A percentile compares a stretch with the other conserved stretches of the same genome.
phyloP scores from a whole-genome alignment of 495 filamentous ascomycete species.

The Halenospora varia region DNA sequence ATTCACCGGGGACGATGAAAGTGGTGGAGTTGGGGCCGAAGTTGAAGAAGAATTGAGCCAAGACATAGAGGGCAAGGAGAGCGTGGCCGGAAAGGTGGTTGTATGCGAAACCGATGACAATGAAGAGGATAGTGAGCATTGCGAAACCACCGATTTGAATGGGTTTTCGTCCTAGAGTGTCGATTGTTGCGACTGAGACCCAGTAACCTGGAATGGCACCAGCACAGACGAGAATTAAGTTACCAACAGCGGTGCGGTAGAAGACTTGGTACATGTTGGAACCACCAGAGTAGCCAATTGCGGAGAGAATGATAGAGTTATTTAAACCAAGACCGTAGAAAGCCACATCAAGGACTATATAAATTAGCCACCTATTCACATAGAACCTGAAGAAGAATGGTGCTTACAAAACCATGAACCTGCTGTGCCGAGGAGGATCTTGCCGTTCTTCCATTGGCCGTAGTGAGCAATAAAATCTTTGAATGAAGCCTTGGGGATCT shows the following conservation, averaged over 20 bases:
- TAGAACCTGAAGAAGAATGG: slow-evolving; percentile 74
- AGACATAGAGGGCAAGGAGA: slow-evolving; percentile 62
- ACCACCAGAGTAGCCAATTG: slow-evolving; percentile 62
- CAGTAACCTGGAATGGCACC: slow-evolving; percentile 75
- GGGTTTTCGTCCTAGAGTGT: slow-evolving; percentile 63
- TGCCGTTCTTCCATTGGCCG: slow-evolving; percentile 60
- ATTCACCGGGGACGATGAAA: slow-evolving; percentile 88
- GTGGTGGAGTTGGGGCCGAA: slow-evolving; percentile 83
- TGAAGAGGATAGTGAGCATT: slow-evolving; percentile 68
- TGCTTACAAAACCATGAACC: slow-evolving; percentile 77
- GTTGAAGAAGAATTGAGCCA: slow-evolving; percentile 86
- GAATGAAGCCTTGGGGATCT: slow-evolving; percentile 60
- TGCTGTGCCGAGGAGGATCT: slow-evolving; percentile 70
- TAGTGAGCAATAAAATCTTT: slow-evolving; percentile 63
- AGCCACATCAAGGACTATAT: slow-evolving; percentile 1
- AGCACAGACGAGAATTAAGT: slow-evolving; percentile 68
- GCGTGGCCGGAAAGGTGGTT: slow-evolving; percentile 40
- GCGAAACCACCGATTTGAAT: slow-evolving; percentile 69
- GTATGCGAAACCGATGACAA: slow-evolving; percentile 71
- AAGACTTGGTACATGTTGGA: slow-evolving; percentile 52
- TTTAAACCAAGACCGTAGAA: slow-evolving; percentile 47
- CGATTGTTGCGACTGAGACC: slow-evolving; percentile 62
- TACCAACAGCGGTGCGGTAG: slow-evolving; percentile 66
- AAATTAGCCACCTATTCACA: slow-evolving; percentile 53
- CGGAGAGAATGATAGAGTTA: slow-evolving; percentile 61